Base-by-base conservation (phyloP, 495 filamentous ascomycete species). In the Trichoderma gamsii region DNA sequence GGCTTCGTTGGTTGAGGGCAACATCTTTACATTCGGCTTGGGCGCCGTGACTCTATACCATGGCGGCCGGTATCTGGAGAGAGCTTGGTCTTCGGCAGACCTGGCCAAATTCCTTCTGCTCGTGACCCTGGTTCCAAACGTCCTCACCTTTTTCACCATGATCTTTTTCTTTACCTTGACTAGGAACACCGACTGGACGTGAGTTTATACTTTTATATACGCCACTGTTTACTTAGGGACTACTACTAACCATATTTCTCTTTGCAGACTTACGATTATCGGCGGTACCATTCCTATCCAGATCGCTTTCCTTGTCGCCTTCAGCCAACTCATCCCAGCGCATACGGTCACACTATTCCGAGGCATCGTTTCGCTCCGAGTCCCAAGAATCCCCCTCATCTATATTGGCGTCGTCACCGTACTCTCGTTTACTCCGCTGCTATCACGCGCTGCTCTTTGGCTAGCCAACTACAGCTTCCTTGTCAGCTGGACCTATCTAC, bases 291-390 rank as follows among this genome's bases (percentile, higher is more conserved):
- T 96, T 69, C 87, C 92, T 16, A 83, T 97, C 65, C 93, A 97
- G 78, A 92, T 90, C 41, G 92, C 91, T 69, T 98, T 97, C 81
- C 89, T 99, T 68, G 93, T 99, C 73, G 92, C 95, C 67, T 97
- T 98, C 80, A 97, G 97, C 79, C 96, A 99, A 77, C 91, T 99
- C 43, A 92, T 98, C 25, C 95, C 95, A 35, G 92, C 97, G 74
- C 95, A 99, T 78, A 98, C 95, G n/a, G 94, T 99, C 49, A 91
- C 93, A 0, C 85, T 99, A 70, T 91, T 96, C 80, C 88, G 89
- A 70, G 91, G 92, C 67, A 78, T 97, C 63, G 74, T 99, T 65
- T 96, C 93, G 66, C 86, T 97, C 73, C 92, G 95, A 66, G 92
- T 99, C 15, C 83, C 82, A 71, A 92, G 95, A 72, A 97, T 98